phyloP scores from a whole-genome alignment of 192 early-diverging fungal genomes.

The Allomyces javanicus region DNA sequence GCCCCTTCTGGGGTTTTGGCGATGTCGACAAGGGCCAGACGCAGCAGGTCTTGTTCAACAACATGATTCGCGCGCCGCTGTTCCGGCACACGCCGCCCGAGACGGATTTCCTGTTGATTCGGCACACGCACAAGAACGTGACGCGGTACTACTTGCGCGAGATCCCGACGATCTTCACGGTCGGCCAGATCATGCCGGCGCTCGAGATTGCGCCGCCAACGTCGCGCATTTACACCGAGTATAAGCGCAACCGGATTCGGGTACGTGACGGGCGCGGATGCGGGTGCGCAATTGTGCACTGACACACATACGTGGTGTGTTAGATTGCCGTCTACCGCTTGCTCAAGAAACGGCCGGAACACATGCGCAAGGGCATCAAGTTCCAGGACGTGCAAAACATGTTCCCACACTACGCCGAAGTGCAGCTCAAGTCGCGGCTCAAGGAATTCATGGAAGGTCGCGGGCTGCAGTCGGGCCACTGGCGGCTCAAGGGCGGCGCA shows the following conservation, averaged over 20 bases:
- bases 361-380: slow-evolving; percentile 52
- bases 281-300: no score
- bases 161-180: slow-evolving; percentile 58
- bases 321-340: slow-evolving; percentile 54
- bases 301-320: no score
- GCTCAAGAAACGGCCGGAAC: slow-evolving; percentile 60
- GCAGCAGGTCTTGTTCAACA: slow-evolving; percentile 79
- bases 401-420: slow-evolving; percentile 72
- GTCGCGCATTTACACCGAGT: slow-evolving; percentile 74
- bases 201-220: slow-evolving; percentile 89
- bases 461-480: slow-evolving; percentile 66
- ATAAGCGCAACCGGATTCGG: slow-evolving; percentile 67
- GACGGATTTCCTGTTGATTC: slow-evolving; percentile 74
- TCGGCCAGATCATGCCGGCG: slow-evolving; percentile 85
- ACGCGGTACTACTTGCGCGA: slow-evolving; percentile 71
- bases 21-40: slow-evolving; percentile 79
- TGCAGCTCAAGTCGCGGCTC: slow-evolving; percentile 70
- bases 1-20: slow-evolving; percentile 89
- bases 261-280: slow-evolving; percentile 28
- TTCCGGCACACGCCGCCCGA: slow-evolving; percentile 48
- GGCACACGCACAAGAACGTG: slow-evolving; percentile 54
- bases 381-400: slow-evolving; percentile 30
- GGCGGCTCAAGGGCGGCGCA: slow-evolving; percentile 60
- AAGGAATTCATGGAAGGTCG: slow-evolving; percentile 86
- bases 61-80: slow-evolving; percentile 79